phyloP scores from a whole-genome alignment of 257 asterid genomes.

The Parsonsia alboflavescens region DNA sequence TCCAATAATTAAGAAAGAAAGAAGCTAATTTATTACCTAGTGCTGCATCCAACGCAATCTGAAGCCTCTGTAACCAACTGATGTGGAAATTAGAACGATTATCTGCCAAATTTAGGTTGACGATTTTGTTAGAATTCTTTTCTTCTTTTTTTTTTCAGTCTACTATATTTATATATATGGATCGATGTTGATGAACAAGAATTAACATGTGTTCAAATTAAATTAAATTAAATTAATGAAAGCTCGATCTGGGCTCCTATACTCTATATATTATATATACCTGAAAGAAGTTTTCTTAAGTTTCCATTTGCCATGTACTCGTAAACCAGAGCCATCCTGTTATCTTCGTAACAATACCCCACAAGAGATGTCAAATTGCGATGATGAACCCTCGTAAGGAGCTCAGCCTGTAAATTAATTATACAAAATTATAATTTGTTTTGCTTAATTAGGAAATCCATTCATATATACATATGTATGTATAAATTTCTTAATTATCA shows the following conservation, averaged over 20 bases:
- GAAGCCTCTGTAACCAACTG: slow-evolving; percentile 40
- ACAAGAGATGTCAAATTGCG: slow-evolving; percentile 29
- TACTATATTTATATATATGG: no score
- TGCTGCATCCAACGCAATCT: slow-evolving; percentile 32
- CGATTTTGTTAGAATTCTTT: no score
- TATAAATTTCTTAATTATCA: no score
- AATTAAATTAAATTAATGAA: no score
- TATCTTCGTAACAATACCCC: slow-evolving; percentile 40
- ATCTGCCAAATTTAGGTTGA: slow-evolving; percentile 11
- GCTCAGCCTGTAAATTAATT: slow-evolving; percentile 28
- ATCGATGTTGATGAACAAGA: no score
- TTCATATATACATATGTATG: no score
- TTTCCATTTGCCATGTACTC: slow-evolving; percentile 43
- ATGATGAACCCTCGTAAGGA: slow-evolving; percentile 42
- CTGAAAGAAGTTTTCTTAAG: slow-evolving; percentile 30
- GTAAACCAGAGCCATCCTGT: slow-evolving; percentile 33
- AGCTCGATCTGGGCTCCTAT: no score
- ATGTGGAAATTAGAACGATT: slow-evolving; percentile 8
- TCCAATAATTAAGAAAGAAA: no score
- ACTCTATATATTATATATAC: slow-evolving; percentile 12
- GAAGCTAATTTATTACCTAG: slow-evolving; percentile 25
- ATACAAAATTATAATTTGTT: no score
- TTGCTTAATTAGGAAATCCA: no score
- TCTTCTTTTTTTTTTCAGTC: no score
- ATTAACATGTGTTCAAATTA: no score